Evolutionary conservation across 345 rosid species (phyloP), one percentile per base, ranked within the genome.

Genomic region (Garcia nutans): DNA sequence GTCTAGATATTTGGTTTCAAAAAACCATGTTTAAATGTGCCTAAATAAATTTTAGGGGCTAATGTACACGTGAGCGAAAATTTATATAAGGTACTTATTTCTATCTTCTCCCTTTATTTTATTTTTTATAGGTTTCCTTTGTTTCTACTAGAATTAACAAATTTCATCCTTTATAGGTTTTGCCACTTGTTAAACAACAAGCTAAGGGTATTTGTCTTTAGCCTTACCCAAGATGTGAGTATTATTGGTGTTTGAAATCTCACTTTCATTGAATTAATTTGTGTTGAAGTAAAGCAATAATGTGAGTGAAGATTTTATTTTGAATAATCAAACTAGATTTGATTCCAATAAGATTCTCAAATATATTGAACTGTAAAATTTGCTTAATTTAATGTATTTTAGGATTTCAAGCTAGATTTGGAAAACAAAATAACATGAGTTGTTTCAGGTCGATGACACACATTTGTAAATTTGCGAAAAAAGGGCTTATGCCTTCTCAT

Each of bases 191-290:
- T 17, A n/a, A 71, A 71, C 62, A 52, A 60, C 63, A 49, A 65
- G 79, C 58, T 58, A 33, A 93, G 90, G 94, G 97, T 77, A 89
- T 65, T 93, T 96, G 0, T 90, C 97, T 61, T 91, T 96, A 22
- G 96, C 96, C 78, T 72, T 75, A 22, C 89, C 56, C 90, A 85
- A 68, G 94, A 90, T 81, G 94, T 90, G 67, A 90, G 85, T 72
- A 16, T 10, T 67, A 31, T 6, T 24, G 28, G 13, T 56, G 6
- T 15, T 42, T 10, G 5, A 16, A 20, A 13, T 37, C 19, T 13
- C 1, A 0, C 0, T 23, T 7, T 31, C 42, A n/a, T 20, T 24
- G 3, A 7, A 73, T 64, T 52, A 24, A 15, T 47, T 16, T 13
- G 33, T 3, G n/a, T 42, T 10, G 19, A 54, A 16, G 19, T 15